Evolutionary conservation across 306 rosid genomes (phyloP).

Genomic region (Abrus pulchellus): DNA sequence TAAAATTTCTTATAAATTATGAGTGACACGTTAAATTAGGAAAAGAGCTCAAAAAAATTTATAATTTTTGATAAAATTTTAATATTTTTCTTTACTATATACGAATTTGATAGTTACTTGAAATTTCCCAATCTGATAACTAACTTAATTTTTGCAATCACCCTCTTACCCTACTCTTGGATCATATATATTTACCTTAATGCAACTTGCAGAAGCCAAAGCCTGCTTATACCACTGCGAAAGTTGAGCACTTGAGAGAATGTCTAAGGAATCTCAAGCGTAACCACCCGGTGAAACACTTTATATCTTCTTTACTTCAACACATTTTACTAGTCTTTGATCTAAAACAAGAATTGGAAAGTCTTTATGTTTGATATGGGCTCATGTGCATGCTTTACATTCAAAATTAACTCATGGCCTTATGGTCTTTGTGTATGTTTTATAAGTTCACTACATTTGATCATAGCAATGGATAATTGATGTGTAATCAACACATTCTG

Average conservation of each 20-base stretch:
- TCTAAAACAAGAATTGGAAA: neutral
- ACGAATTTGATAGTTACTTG: constrained; percentile 17
- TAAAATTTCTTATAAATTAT: no score
- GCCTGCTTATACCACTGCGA: constrained; percentile 48
- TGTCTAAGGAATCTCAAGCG: constrained; percentile 72
- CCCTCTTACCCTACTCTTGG: neutral
- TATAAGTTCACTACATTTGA: neutral
- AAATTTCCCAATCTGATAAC: constrained; percentile 2
- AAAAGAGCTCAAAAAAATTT: no score
- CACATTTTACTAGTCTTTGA: neutral
- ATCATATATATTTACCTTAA: constrained; percentile 4
- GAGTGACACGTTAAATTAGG: no score
- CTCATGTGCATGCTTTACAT: neutral
- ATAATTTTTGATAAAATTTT: no score
- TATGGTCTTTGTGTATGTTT: neutral
- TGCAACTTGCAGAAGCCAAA: constrained; percentile 53
- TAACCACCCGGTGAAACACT: constrained; percentile 60
- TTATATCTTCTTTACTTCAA: neutral
- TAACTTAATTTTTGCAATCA: neutral
- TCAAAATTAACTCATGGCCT: neutral
- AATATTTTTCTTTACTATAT: neutral
- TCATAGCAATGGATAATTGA: neutral
- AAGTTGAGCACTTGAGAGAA: constrained; percentile 64
- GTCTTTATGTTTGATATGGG: neutral
- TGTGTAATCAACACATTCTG: neutral